A percentile compares a stretch with the other conserved stretches of the same genome.
Evolutionary conservation across 371 early-diverging fungal species (phyloP).

Genomic region (Enterospora canceri): DNA sequence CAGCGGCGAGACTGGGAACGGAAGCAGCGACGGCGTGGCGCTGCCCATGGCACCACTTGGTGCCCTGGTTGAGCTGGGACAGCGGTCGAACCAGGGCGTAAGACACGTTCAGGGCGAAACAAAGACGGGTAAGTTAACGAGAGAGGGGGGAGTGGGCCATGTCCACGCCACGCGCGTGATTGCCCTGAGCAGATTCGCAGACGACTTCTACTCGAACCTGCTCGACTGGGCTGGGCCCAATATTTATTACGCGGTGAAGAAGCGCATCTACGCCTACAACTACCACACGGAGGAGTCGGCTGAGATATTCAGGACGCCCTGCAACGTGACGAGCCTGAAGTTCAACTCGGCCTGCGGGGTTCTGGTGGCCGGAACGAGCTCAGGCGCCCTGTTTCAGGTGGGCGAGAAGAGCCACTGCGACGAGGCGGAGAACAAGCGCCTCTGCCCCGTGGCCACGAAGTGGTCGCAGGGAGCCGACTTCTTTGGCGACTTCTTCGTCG

Average conservation of each 20-base stretch:
- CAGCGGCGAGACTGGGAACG: no score
- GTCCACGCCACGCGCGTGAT: not conserved
- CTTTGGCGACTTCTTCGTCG: not conserved
- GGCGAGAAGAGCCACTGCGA: conserved; percentile 12
- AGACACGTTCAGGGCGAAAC: not conserved
- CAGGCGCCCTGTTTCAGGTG: conserved; percentile 17
- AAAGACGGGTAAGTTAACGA: not conserved
- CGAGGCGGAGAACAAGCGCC: not conserved
- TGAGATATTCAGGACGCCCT: conserved; percentile 16
- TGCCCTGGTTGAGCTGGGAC: no score
- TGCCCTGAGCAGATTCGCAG: conserved; percentile 27
- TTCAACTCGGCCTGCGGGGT: conserved; percentile 18
- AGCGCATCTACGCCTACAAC: conserved; percentile 46
- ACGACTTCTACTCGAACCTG: conserved; percentile 57
- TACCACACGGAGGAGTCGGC: conserved; percentile 38
- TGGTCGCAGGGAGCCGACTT: not conserved
- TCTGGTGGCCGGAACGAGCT: conserved; percentile 34
- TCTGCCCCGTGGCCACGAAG: not conserved
- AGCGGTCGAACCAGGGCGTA: no score
- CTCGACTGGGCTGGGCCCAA: conserved; percentile 54
- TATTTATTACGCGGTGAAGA: conserved; percentile 46
- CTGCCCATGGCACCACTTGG: no score
- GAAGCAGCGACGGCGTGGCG: no score
- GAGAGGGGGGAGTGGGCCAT: not conserved
- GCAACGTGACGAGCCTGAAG: conserved; percentile 45